phyloP scores from a whole-genome alignment of 1,139 yeast genomes.

The Protomyces inundatus region DNA sequence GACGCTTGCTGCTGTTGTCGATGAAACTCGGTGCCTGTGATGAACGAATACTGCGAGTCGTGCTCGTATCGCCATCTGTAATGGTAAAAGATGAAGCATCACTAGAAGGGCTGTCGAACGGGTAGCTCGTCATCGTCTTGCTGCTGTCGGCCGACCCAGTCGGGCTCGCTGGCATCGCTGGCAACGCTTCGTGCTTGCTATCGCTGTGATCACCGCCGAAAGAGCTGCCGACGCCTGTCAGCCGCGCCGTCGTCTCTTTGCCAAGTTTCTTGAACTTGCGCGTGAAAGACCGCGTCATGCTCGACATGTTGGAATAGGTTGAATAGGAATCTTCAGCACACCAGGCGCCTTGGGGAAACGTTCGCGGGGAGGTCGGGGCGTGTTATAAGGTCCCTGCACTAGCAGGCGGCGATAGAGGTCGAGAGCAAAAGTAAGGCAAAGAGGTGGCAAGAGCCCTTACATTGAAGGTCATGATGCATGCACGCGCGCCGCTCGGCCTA shows the following conservation, averaged over 20 bases:
- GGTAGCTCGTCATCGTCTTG: not conserved
- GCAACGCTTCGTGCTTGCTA: not conserved
- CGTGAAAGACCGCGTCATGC: not conserved
- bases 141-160: not conserved
- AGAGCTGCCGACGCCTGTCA: not conserved
- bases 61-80: not conserved
- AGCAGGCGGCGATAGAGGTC: too few species aligned
- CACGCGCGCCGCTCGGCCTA: too few species aligned
- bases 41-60: not conserved
- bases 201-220: not conserved
- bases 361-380: too few species aligned
- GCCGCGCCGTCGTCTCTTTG: not conserved
- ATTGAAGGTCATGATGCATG: too few species aligned
- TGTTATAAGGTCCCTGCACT: too few species aligned
- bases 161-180: not conserved
- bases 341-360: too few species aligned
- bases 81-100: not conserved
- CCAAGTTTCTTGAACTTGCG: not conserved
- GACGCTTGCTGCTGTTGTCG: not conserved
- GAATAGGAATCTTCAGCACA: too few species aligned
- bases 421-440: too few species aligned
- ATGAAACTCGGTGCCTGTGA: not conserved
- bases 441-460: too few species aligned
- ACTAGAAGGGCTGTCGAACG: not conserved
- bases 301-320: not conserved